These are phyloP conservation scores for Fragaria nilgerrensis DNA, from an alignment of 306 rosid species.

Conservation along the genomic window DNA sequence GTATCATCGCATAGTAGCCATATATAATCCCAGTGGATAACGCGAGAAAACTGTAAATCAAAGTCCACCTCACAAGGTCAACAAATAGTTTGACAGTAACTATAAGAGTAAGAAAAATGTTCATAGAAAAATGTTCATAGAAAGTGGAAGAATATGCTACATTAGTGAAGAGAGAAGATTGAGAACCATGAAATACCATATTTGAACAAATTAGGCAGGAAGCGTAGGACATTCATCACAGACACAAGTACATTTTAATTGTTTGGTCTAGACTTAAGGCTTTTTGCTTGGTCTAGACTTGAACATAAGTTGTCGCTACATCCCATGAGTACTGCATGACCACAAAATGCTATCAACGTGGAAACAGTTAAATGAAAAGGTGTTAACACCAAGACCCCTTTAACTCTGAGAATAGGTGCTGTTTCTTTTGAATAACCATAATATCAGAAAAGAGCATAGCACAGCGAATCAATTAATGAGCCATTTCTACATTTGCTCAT, in stretches of 20 bases:
- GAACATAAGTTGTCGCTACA: not conserved
- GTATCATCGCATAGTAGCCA: slow-evolving; percentile 76
- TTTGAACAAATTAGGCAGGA: not conserved
- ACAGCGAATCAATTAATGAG: not conserved
- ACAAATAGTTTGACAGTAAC: not conserved
- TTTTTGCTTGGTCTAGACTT: not conserved
- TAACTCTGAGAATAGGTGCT: not conserved
- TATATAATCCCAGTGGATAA: slow-evolving; percentile 70
- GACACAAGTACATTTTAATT: not conserved
- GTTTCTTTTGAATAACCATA: not conserved
- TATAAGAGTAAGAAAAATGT: not conserved
- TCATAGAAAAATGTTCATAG: not conserved
- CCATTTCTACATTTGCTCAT: not conserved
- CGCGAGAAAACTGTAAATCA: slow-evolving; percentile 64
- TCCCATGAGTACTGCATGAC: not conserved
- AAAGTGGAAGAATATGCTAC: not conserved
- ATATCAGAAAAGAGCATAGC: not conserved
- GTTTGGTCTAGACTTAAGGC: not conserved
- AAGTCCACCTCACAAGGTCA: slow-evolving; percentile 1
- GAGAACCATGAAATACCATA: not conserved
- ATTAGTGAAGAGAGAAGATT: not conserved
- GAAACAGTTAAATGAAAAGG: not conserved
- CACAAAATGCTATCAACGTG: not conserved
- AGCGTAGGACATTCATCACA: not conserved
- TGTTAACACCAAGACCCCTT: not conserved